A percentile compares a stretch with the other conserved stretches of the same genome.
These are phyloP conservation scores for Paecilomyces formosus DNA, from an alignment of 2,329 filamentous ascomycete species.

Conservation along the genomic window DNA sequence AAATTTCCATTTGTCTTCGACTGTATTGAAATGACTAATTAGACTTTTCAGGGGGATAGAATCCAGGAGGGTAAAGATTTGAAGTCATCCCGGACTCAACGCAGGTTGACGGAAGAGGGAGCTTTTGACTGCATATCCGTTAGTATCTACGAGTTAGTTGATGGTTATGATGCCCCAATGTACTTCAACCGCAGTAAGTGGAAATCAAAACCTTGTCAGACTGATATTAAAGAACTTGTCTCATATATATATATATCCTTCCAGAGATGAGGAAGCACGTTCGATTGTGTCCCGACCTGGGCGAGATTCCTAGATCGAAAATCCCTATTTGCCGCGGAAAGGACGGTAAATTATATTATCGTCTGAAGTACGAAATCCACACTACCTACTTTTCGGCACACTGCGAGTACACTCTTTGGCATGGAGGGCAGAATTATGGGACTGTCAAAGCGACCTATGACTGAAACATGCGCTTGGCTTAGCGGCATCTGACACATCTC, in stretches of 20 bases:
- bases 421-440: slow-evolving; percentile 10
- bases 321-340: slow-evolving; percentile 6
- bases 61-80: slow-evolving; percentile 9
- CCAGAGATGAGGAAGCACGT: slow-evolving; percentile 13
- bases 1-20: not conserved
- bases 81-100: not conserved
- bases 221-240: not conserved
- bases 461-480: slow-evolving; percentile 6
- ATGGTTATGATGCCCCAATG: not conserved
- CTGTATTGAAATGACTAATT: not conserved
- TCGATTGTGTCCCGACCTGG: slow-evolving; percentile 8
- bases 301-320: slow-evolving; percentile 4
- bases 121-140: not conserved
- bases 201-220: not conserved
- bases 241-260: not conserved
- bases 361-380: slow-evolving; percentile 10
- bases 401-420: slow-evolving; percentile 14
- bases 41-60: slow-evolving; percentile 7
- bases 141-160: slow-evolving; percentile 7
- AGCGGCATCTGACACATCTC: not conserved
- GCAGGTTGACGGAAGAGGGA: not conserved
- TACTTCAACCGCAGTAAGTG: slow-evolving; percentile 10
- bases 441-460: slow-evolving; percentile 12
- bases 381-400: slow-evolving; percentile 13
- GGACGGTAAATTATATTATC: slow-evolving; percentile 9